phyloP scores from a whole-genome alignment of 305 asterid species.

The Salvia sclarea region DNA sequence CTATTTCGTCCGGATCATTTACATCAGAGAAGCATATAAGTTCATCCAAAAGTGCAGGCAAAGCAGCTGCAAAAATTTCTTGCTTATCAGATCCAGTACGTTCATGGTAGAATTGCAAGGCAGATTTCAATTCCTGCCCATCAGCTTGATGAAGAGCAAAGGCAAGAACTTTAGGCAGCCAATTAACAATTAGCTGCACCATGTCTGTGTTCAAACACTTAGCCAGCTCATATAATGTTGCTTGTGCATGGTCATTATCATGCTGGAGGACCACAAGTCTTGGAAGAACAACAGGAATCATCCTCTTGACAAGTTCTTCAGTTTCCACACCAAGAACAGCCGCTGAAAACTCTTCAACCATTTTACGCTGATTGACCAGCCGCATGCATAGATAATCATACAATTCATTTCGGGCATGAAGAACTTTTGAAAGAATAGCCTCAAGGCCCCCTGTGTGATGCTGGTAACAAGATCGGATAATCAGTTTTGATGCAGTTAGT shows the following conservation, averaged over 20 bases:
- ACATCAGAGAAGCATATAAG: constrained; percentile 85
- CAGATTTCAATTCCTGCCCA: constrained; percentile 59
- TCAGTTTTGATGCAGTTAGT: constrained; percentile 71
- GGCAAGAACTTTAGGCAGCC: constrained; percentile 92
- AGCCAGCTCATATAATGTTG: constrained; percentile 68
- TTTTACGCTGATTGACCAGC: constrained; percentile 65
- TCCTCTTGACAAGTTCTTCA: constrained; percentile 76
- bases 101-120: constrained; percentile 73
- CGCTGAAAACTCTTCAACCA: constrained; percentile 83
- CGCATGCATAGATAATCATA: constrained; percentile 71
- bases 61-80: constrained; percentile 84
- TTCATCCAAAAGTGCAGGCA: constrained; percentile 77
- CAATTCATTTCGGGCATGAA: constrained; percentile 66
- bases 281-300: constrained; percentile 94
- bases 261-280: constrained; percentile 73
- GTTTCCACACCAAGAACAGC: constrained; percentile 76
- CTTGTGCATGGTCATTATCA: constrained; percentile 60
- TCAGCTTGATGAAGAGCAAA: constrained; percentile 88
- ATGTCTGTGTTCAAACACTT: constrained; percentile 64
- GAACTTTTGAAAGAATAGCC: constrained; percentile 66
- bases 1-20: constrained; percentile 63
- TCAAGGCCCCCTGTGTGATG: constrained; percentile 73
- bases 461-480: constrained; percentile 62
- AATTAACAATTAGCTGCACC: constrained; percentile 67
- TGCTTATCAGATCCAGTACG: constrained; percentile 64